Conservation (phyloP, 257 asterid genomes). For the Forsythia viridissima region DNA sequence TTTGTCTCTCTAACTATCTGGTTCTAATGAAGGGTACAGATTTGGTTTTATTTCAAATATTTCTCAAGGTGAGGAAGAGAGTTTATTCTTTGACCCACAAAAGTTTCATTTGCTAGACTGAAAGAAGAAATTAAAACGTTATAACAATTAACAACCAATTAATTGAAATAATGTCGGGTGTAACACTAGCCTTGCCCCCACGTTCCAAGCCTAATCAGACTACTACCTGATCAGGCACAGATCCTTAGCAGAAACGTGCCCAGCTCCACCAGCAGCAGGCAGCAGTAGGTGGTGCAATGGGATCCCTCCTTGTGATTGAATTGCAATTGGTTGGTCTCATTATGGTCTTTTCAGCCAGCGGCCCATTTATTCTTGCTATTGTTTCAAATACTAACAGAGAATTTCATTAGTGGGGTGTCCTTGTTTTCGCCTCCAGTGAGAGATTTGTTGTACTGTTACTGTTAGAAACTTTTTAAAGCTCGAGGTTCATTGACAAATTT, state of each 20-base stretch:
- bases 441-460: too few relatives aligned
- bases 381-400: slow-evolving; percentile 85
- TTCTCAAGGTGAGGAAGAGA: too few relatives aligned
- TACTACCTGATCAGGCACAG: background rate
- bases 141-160: background rate
- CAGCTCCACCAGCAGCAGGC: background rate
- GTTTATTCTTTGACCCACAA: too few relatives aligned
- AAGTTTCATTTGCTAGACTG: too few relatives aligned
- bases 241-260: background rate
- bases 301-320: slow-evolving; percentile 85
- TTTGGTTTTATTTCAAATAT: too few relatives aligned
- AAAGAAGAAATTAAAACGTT: too few relatives aligned
- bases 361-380: slow-evolving; percentile 78
- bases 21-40: too few relatives aligned
- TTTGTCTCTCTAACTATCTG: rapidly evolving
- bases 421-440: slow-evolving; percentile 85
- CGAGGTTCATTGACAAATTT: too few relatives aligned
- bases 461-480: too few relatives aligned
- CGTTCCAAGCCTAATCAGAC: slow-evolving; percentile 27
- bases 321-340: slow-evolving; percentile 86
- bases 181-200: slow-evolving; percentile 54
- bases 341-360: slow-evolving; percentile 83
- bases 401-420: slow-evolving; percentile 64
- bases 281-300: slow-evolving; percentile 58
- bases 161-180: slow-evolving; percentile 57